Evolutionary conservation across 139 green algal genomes (phyloP).

Genomic region (Picochlorum sp.): DNA sequence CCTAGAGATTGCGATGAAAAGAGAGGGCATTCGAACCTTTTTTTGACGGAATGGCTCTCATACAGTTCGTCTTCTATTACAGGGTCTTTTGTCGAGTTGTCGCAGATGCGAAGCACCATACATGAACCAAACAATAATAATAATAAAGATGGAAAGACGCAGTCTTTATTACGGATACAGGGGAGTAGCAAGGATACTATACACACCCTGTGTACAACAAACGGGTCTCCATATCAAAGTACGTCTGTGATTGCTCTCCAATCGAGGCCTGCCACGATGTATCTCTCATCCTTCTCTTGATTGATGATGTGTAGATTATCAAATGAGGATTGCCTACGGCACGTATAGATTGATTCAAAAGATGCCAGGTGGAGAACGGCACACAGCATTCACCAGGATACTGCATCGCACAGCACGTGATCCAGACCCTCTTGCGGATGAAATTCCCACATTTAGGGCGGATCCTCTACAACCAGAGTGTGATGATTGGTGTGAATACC

Average conservation of each 20-base stretch:
- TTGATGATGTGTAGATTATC: conserved; percentile 14
- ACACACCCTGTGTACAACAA: conserved; percentile 69
- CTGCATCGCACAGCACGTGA: conserved; percentile 62
- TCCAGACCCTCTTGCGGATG: conserved; percentile 48
- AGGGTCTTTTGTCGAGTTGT: too few relatives aligned
- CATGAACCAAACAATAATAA: not conserved
- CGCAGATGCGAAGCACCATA: too few relatives aligned
- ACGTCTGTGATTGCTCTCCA: conserved; percentile 1
- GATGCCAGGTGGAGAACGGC: conserved; percentile 61
- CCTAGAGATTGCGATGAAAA: too few relatives aligned
- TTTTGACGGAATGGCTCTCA: too few relatives aligned
- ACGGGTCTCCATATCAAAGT: conserved; percentile 76
- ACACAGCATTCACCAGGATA: conserved; percentile 71
- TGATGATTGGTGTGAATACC: conserved; percentile 70
- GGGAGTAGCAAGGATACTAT: conserved; percentile 29
- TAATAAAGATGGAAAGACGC: not conserved
- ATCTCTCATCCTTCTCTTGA: not conserved
- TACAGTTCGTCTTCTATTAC: too few relatives aligned
- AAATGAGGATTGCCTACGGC: conserved; percentile 42
- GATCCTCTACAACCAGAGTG: conserved; percentile 39
- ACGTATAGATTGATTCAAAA: conserved; percentile 63
- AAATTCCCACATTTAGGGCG: conserved; percentile 44
- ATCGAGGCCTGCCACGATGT: too few relatives aligned
- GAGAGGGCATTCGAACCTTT: too few relatives aligned
- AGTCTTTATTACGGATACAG: not conserved